phyloP scores from a whole-genome alignment of 257 asterid species.

The Plantago ovata region DNA sequence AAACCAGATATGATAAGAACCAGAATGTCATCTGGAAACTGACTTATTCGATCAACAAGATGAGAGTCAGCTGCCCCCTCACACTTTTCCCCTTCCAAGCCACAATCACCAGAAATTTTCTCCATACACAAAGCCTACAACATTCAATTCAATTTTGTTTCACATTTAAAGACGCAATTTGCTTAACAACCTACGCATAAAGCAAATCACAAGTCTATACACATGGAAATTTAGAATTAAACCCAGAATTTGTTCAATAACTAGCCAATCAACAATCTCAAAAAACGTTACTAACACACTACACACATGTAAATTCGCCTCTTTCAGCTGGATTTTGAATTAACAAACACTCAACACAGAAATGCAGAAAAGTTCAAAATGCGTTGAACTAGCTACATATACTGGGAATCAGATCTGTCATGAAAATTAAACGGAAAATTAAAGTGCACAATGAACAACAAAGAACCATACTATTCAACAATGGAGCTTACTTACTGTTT shows the following conservation, averaged over 20 bases:
- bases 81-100: neutral
- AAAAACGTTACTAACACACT: too few relatives aligned
- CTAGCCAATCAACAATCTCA: too few relatives aligned
- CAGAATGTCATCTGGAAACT: constrained; percentile 3
- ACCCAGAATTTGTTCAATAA: neutral
- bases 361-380: too few relatives aligned
- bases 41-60: neutral
- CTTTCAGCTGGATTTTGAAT: too few relatives aligned
- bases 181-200: neutral
- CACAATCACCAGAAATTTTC: neutral
- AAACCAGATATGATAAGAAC: neutral
- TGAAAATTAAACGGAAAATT: too few relatives aligned
- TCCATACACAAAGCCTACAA: neutral
- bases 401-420: too few relatives aligned
- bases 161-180: neutral
- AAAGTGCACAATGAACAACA: too few relatives aligned
- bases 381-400: too few relatives aligned
- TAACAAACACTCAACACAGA: too few relatives aligned
- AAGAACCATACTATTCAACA: too few relatives aligned
- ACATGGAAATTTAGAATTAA: neutral
- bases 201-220: neutral
- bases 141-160: neutral
- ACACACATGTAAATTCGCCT: too few relatives aligned
- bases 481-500: too few relatives aligned
- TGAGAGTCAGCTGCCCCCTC: neutral